Evolutionary conservation across 129 eudicot genomes (phyloP).

Genomic region (Scalesia atractyloides): DNA sequence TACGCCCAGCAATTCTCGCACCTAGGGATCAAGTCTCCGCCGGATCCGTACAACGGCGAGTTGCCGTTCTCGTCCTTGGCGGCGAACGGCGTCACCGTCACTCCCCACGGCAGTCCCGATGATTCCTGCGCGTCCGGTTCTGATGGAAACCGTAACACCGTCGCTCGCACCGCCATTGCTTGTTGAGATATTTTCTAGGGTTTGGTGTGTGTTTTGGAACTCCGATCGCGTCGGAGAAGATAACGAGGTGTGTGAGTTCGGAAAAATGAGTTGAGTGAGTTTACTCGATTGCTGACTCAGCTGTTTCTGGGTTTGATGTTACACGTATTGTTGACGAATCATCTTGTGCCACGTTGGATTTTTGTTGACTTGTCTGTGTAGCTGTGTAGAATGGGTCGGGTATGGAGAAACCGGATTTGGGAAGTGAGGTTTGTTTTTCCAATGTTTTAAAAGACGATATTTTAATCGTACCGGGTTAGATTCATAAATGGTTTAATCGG

Average conservation of each 20-base stretch:
- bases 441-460: no score
- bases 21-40: conserved; percentile 81
- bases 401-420: background rate
- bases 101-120: conserved; percentile 92
- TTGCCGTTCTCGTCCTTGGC: conserved; percentile 80
- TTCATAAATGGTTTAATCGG: no score
- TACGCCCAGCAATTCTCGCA: conserved; percentile 97
- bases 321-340: conserved; percentile 25
- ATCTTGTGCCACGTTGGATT: conserved; percentile 20
- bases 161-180: conserved; percentile 79
- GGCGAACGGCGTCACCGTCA: conserved; percentile 82
- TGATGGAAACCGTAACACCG: conserved; percentile 72
- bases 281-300: conserved; percentile 19
- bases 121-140: conserved; percentile 68
- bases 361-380: no score
- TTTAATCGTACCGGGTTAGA: no score
- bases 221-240: conserved; percentile 29
- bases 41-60: conserved; percentile 89
- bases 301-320: conserved; percentile 22
- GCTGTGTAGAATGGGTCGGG: conserved; percentile 25
- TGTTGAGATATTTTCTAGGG: background rate
- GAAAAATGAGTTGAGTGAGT: conserved; percentile 3
- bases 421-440: no score
- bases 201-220: background rate
- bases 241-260: conserved; percentile 23